Evolutionary conservation across 2,329 filamentous ascomycete species (phyloP).

Genomic region (Berkeleyomyces rouxiae): DNA sequence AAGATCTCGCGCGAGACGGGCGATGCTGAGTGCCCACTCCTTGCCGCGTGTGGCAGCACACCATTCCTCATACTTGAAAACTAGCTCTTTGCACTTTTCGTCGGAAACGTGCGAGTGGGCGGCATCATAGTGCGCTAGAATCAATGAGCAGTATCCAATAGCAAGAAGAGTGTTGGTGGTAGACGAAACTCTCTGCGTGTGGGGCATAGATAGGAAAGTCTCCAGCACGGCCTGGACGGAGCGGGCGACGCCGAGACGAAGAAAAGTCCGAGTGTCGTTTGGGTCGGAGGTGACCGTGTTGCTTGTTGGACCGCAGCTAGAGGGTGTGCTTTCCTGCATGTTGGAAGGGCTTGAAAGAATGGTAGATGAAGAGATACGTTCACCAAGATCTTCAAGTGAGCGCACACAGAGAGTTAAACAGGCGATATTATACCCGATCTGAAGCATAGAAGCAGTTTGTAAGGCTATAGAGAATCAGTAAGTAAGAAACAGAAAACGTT

Average conservation of each 20-base stretch:
- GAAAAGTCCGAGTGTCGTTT: constrained; percentile 1
- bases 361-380: constrained; percentile 9
- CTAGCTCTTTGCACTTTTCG: constrained; percentile 7
- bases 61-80: constrained; percentile 12
- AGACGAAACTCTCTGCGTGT: constrained; percentile 11
- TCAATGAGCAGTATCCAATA: constrained; percentile 12
- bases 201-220: constrained; percentile 12
- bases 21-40: constrained; percentile 12
- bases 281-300: not conserved
- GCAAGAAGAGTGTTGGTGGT: constrained; percentile 12
- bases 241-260: constrained; percentile 9
- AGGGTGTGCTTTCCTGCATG: constrained; percentile 5
- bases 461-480: constrained; percentile 2
- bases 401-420: constrained; percentile 12
- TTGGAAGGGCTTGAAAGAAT: constrained; percentile 1
- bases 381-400: constrained; percentile 11
- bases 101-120: constrained; percentile 10
- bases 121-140: constrained; percentile 12
- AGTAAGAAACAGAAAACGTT: not conserved
- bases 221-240: constrained; percentile 11
- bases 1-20: constrained; percentile 11
- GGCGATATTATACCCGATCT: constrained; percentile 13
- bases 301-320: constrained; percentile 6
- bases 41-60: constrained; percentile 11
- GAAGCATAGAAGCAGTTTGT: constrained; percentile 12